A percentile compares a stretch with the other conserved stretches of the same genome.
Conservation (phyloP, 495 filamentous ascomycete species). For the Xylaria scruposa region DNA sequence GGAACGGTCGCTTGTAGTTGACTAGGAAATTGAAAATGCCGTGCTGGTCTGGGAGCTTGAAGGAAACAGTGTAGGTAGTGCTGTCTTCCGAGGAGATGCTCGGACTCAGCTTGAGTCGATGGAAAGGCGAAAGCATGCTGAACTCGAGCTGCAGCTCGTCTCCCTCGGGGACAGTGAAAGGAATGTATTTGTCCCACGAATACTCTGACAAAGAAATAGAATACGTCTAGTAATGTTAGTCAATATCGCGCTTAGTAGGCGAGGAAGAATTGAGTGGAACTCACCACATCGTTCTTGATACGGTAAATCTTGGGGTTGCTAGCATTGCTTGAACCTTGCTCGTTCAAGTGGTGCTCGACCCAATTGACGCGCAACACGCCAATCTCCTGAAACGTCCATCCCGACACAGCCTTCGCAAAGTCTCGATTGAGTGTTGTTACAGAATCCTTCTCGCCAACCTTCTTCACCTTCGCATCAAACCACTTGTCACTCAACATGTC, state of each 20-base stretch:
- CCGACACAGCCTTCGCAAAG: conserved; percentile 82
- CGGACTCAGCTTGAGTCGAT: conserved; percentile 79
- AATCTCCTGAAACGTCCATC: conserved; percentile 93
- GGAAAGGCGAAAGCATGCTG: conserved; percentile 97
- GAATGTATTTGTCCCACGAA: conserved; percentile 67
- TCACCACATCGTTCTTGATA: conserved; percentile 95
- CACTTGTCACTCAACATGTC: conserved; percentile 89
- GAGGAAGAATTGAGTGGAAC: conserved; percentile 42
- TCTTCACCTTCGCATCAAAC: conserved; percentile 83
- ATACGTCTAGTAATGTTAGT: conserved; percentile 67
- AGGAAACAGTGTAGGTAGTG: conserved; percentile 75
- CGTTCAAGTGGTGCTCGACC: conserved; percentile 79
- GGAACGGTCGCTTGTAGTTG: conserved; percentile 94
- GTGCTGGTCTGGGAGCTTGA: conserved; percentile 92
- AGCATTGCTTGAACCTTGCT: conserved; percentile 56
- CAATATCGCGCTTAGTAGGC: neutral
- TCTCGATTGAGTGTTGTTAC: conserved; percentile 76
- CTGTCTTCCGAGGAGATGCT: conserved; percentile 64
- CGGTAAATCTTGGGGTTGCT: conserved; percentile 90
- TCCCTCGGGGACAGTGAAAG: conserved; percentile 69
- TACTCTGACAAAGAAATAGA: conserved; percentile 90
- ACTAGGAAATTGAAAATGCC: conserved; percentile 97
- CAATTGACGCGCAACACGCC: conserved; percentile 87
- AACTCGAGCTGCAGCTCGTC: conserved; percentile 93
- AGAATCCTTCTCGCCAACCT: conserved; percentile 59